phyloP scores from a whole-genome alignment of 1,284 basidiomycete genomes.

The Lentinula novae-zelandiae region DNA sequence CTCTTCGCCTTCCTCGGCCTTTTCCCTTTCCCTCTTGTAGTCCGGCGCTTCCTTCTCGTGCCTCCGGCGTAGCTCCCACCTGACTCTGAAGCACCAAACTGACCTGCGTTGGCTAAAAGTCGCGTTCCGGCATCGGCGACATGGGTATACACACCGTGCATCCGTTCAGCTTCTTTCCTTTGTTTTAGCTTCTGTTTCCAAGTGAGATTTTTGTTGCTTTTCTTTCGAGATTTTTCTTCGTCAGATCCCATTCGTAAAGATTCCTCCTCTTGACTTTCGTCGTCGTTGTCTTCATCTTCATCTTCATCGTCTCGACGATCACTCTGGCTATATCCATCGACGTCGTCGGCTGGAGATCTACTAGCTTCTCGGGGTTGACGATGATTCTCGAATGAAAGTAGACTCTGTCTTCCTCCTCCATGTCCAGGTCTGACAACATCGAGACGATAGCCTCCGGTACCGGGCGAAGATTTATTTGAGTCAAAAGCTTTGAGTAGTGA shows the following conservation, averaged over 20 bases:
- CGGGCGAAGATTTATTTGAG: not conserved
- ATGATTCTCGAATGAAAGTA: conserved; percentile 27
- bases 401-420: conserved; percentile 33
- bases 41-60: not conserved
- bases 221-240: not conserved
- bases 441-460: conserved; percentile 20
- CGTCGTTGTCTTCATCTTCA: not conserved
- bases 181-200: conserved; percentile 9
- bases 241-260: not conserved
- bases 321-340: not conserved
- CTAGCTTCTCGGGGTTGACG: not conserved
- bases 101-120: not conserved
- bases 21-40: not conserved
- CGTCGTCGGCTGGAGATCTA: not conserved
- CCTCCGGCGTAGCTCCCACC: not conserved
- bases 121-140: not conserved
- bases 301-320: not conserved
- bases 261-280: not conserved
- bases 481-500: not conserved
- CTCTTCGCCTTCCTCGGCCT: not conserved
- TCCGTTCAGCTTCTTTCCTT: conserved; percentile 2
- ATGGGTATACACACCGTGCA: conserved; percentile 10
- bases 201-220: not conserved
- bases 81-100: not conserved
- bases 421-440: conserved; percentile 35